Evolutionary conservation across 257 asterid genomes (phyloP).

Genomic region (Cordia subcordata): DNA sequence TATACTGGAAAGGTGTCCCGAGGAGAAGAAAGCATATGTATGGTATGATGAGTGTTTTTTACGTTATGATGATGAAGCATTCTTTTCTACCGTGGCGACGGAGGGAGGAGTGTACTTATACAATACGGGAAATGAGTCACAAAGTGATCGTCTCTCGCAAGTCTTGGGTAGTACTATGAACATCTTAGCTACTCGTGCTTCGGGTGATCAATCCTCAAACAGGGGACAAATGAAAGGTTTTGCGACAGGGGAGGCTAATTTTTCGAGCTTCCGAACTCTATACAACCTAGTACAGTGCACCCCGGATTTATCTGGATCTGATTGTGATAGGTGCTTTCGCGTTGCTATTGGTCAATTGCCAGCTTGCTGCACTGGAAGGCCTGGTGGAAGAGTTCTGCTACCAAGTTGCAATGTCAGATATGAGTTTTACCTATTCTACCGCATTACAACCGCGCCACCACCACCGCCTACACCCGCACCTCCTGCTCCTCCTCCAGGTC

Average conservation of each 20-base stretch:
- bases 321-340: conserved; percentile 11
- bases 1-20: neutral
- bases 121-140: neutral
- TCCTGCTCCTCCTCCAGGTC: conserved; percentile 1
- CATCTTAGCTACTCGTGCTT: neutral
- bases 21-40: neutral
- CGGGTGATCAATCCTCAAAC: neutral
- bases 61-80: neutral
- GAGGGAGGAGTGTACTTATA: neutral
- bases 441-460: neutral
- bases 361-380: neutral
- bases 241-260: conserved; percentile 4
- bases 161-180: neutral
- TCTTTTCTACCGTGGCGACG: neutral
- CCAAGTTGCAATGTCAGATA: conserved; percentile 15
- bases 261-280: neutral
- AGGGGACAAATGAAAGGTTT: conserved; percentile 1
- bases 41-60: neutral
- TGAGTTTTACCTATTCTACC: conserved; percentile 1
- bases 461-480: neutral
- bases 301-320: conserved; percentile 14
- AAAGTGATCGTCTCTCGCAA: neutral
- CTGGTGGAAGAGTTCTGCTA: conserved; percentile 10
- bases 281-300: conserved; percentile 18
- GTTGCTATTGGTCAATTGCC: neutral